Conservation (phyloP, 78 protist species). For the Dictyostelium capitatum region DNA sequence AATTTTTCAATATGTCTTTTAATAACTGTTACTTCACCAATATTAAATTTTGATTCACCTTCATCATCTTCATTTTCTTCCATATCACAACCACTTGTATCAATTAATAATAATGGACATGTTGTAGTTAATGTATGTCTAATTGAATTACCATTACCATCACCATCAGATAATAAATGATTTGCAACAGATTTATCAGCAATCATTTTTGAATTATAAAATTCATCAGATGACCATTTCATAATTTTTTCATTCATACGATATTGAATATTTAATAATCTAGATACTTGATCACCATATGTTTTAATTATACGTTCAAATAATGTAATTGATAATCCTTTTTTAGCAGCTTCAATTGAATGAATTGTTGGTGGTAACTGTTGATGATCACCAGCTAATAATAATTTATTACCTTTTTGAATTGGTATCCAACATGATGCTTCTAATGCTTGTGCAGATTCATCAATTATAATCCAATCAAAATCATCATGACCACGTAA, state of each 20-base stretch:
- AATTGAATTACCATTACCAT: not conserved
- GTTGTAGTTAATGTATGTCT: constrained; percentile 53
- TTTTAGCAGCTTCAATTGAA: constrained; percentile 79
- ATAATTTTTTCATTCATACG: constrained; percentile 92
- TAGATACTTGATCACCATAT: constrained; percentile 58
- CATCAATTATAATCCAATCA: constrained; percentile 82
- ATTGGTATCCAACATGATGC: constrained; percentile 93
- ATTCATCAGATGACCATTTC: constrained; percentile 83
- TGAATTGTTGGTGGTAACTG: constrained; percentile 95
- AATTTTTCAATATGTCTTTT: constrained; percentile 64
- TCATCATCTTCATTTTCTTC: constrained; percentile 76
- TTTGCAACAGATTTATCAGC: constrained; percentile 86
- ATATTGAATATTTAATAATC: constrained; percentile 88
- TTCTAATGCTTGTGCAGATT: constrained; percentile 91
- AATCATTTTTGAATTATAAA: constrained; percentile 82
- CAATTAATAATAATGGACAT: constrained; percentile 63
- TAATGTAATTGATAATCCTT: constrained; percentile 81
- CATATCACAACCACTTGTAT: constrained; percentile 77
- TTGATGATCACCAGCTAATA: constrained; percentile 92
- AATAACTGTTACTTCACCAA: constrained; percentile 87
- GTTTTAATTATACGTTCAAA: constrained; percentile 86
- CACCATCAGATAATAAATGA: constrained; percentile 42
- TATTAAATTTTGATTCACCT: constrained; percentile 78
- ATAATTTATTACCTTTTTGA: constrained; percentile 43
- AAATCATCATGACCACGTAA: constrained; percentile 28